Evolutionary conservation across 768 basidiomycete genomes (phyloP).

Genomic region (Boletus bicolor): DNA sequence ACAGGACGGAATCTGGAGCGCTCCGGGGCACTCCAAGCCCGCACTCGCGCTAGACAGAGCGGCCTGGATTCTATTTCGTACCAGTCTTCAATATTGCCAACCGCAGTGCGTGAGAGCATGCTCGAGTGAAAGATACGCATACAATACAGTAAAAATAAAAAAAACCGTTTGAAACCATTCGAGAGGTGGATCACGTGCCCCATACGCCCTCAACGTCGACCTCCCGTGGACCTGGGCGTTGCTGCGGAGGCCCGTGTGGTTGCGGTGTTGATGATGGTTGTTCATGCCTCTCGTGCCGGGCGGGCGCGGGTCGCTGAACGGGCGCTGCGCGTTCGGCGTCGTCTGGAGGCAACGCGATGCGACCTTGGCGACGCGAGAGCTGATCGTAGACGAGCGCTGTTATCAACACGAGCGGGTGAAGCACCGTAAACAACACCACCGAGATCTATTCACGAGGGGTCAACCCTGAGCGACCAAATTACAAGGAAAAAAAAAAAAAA

Average conservation of each 20-base stretch:
- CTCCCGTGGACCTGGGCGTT: slow-evolving; percentile 34
- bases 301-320: neutral
- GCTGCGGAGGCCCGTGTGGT: neutral
- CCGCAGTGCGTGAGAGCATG: too few species aligned
- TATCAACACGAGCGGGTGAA: slow-evolving; percentile 63
- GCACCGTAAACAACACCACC: slow-evolving; percentile 56
- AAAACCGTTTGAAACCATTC: neutral
- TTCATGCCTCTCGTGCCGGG: slow-evolving; percentile 1
- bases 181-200: slow-evolving; percentile 24
- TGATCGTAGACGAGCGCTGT: slow-evolving; percentile 40
- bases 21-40: too few species aligned
- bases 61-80: too few species aligned
- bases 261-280: slow-evolving; percentile 1
- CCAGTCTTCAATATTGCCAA: too few species aligned
- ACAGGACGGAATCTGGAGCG: too few species aligned
- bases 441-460: slow-evolving; percentile 42
- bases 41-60: too few species aligned
- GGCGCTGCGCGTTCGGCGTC: slow-evolving; percentile 10
- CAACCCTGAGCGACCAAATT: neutral
- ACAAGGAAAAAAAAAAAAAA: too few species aligned
- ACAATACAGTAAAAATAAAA: neutral
- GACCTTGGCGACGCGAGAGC: slow-evolving; percentile 26
- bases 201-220: slow-evolving; percentile 42
- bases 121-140: neutral
- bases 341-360: slow-evolving; percentile 44